Base-by-base conservation (phyloP, 768 basidiomycete species). In the Auricularia cornea region DNA sequence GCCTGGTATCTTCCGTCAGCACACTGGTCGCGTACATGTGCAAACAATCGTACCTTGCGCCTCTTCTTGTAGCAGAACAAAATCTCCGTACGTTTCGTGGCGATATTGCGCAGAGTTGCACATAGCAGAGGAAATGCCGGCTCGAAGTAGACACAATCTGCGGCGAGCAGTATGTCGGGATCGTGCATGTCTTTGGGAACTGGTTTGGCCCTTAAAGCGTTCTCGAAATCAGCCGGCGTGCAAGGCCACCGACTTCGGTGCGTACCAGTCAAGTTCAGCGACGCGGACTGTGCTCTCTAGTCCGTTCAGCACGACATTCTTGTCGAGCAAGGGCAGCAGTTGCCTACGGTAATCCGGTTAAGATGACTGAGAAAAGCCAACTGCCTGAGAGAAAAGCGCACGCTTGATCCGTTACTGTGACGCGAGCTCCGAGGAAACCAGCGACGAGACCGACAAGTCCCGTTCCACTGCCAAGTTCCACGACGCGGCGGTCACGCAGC, bases 71-170 rank as follows among this genome's bases (percentile, higher is more conserved):
- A 96, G 71, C 92, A 94, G 75, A 98, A 94, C 38, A 96, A 73
- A 44, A 95, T 82, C 63, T 92, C 88, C 20, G 88, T 83, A 23
- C 74, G 73, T 40, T 73, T 72, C 0, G 68, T 56, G 2, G 72
- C 78, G 40, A 96, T 82, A 52, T 87, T 83, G 35, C 77, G 80
- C 33, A 98, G 78, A 0, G 94, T 95, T 66, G 86, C 74, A 2
- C 94, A 89, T 1, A 98, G 83, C 14, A 94, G 81, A 8, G 93
- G 89, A 69, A 97, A 98, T 0, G 92, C 86, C 14, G 93, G 92
- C 74, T 97, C 94, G 67, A 92, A 94, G 76, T 98, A 98, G 10
- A 98, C 94, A 68, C 94, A 98, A 70, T 98, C 94, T 1, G 94
- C 94, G 2, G 91, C 92, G 3, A 98, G 82, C 63, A 98, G 81